Evolutionary conservation across 192 early-diverging fungal genomes (phyloP).

Genomic region (Geranomyces michiganensis): DNA sequence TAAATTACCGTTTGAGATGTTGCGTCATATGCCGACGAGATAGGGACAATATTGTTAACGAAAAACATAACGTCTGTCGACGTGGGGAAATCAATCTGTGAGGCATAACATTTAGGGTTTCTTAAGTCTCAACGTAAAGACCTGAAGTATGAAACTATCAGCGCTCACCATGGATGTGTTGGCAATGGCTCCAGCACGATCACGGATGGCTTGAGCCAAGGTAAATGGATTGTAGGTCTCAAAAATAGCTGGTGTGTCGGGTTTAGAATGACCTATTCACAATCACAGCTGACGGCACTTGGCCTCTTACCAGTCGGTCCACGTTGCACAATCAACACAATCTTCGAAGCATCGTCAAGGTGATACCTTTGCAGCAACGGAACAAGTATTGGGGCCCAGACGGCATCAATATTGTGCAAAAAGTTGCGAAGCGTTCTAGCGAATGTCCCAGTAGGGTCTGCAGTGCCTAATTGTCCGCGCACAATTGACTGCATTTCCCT

Average conservation of each 20-base stretch:
- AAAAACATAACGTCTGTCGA: background rate
- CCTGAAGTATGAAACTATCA: no score
- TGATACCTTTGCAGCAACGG: conserved; percentile 14
- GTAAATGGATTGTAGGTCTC: conserved; percentile 15
- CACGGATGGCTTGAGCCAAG: background rate
- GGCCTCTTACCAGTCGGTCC: conserved; percentile 3
- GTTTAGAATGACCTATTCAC: no score
- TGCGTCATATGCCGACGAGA: conserved; percentile 14
- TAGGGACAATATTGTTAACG: conserved; percentile 8
- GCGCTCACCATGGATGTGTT: background rate
- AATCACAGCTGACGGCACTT: no score
- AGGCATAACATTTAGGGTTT: no score
- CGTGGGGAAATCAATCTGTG: background rate
- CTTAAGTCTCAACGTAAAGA: no score
- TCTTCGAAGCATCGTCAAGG: background rate
- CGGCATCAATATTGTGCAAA: background rate
- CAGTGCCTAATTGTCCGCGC: background rate
- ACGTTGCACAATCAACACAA: conserved; percentile 3
- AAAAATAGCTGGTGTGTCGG: background rate
- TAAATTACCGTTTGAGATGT: background rate
- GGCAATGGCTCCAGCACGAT: background rate
- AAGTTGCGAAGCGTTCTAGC: background rate
- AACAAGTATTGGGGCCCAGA: background rate
- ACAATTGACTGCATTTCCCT: conserved; percentile 1
- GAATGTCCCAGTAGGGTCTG: background rate